Percentiles rank a stretch among this genome's conserved stretches.
These are phyloP conservation scores for Ceratobasidium sp. DNA, from an alignment of 1,284 basidiomycete species.

Conservation along the genomic window DNA sequence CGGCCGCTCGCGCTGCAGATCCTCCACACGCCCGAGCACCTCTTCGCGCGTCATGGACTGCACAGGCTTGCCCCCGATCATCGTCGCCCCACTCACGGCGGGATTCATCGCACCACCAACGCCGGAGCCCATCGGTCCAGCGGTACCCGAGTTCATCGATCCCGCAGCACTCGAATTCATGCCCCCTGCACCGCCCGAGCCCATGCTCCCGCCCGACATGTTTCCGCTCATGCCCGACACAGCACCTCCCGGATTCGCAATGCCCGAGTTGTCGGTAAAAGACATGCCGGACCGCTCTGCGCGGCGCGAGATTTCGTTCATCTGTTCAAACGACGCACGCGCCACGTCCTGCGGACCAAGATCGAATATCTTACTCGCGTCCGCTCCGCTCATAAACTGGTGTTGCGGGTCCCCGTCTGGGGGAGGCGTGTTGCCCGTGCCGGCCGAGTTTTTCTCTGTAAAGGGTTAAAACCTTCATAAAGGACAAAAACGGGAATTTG, in stretches of 20 bases:
- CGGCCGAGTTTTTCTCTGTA: slow-evolving; percentile 10
- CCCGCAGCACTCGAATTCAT: not conserved
- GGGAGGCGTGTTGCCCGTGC: slow-evolving; percentile 8
- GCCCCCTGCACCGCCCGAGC: not conserved
- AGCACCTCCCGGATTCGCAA: slow-evolving; percentile 2
- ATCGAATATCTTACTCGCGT: slow-evolving; percentile 52
- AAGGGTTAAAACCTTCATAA: not conserved
- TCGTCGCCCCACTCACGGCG: not conserved
- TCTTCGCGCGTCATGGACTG: slow-evolving; percentile 58
- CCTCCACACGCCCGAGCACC: slow-evolving; percentile 63
- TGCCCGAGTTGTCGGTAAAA: slow-evolving; percentile 52
- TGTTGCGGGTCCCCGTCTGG: slow-evolving; percentile 14
- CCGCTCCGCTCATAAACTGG: slow-evolving; percentile 33
- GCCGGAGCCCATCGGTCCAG: slow-evolving; percentile 3
- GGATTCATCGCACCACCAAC: not conserved
- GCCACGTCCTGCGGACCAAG: slow-evolving; percentile 70
- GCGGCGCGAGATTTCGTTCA: slow-evolving; percentile 77
- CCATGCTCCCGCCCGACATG: slow-evolving; percentile 1
- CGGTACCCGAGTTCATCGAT: not conserved
- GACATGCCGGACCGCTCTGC: slow-evolving; percentile 61
- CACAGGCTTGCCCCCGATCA: slow-evolving; percentile 28
- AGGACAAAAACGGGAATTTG: slow-evolving; percentile 43
- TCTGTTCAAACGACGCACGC: slow-evolving; percentile 70
- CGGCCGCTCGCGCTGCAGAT: slow-evolving; percentile 61
- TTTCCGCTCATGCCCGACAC: not conserved